phyloP scores from a whole-genome alignment of 371 early-diverging fungal genomes.

The Circinella umbellata region DNA sequence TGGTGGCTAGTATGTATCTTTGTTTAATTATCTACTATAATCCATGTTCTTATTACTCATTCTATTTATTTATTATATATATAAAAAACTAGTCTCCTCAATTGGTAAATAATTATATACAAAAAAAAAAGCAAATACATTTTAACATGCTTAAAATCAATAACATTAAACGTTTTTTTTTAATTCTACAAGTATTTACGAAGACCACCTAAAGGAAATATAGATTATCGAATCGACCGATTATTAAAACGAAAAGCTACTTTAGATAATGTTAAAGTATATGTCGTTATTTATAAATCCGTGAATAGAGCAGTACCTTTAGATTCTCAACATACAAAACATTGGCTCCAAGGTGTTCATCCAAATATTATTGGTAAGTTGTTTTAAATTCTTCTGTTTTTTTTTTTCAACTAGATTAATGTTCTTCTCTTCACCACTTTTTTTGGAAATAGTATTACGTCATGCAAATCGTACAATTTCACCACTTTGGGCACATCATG shows the following conservation, averaged over 20 bases:
- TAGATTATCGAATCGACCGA: constrained; percentile 82
- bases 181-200: constrained; percentile 64
- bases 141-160: neutral
- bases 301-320: constrained; percentile 76
- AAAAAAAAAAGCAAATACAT: neutral
- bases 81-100: constrained; percentile 60
- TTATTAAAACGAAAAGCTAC: constrained; percentile 81
- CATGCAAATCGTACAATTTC: constrained; percentile 74
- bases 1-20: constrained; percentile 77
- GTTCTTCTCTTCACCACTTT: too few relatives aligned
- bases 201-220: constrained; percentile 74
- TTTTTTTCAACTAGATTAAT: too few relatives aligned
- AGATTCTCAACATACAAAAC: constrained; percentile 84
- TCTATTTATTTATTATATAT: neutral
- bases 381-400: too few relatives aligned
- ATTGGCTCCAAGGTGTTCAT: constrained; percentile 75
- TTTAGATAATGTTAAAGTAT: constrained; percentile 85
- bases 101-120: constrained; percentile 45
- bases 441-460: constrained; percentile 56
- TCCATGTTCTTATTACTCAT: too few relatives aligned
- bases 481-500: constrained; percentile 81
- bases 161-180: too few relatives aligned
- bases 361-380: constrained; percentile 70
- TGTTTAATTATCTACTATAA: too few relatives aligned
- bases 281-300: constrained; percentile 89